Evolutionary conservation across 305 asterid genomes (phyloP).

Genomic region (Fraxinus ornus): DNA sequence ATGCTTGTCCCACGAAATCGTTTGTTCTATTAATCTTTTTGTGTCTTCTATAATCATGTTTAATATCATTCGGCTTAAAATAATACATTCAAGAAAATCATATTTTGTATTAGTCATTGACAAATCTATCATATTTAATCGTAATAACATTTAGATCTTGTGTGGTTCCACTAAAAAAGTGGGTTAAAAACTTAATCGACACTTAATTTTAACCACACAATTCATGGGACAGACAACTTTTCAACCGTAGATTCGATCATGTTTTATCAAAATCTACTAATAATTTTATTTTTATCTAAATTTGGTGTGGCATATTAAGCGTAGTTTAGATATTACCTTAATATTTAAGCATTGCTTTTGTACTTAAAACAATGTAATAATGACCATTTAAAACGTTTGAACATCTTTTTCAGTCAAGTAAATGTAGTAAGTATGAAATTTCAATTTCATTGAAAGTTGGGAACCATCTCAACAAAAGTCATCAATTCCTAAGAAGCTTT

Average conservation of each 20-base stretch:
- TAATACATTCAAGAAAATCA: constrained; percentile 9
- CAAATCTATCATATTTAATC: not conserved
- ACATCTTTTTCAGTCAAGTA: constrained; percentile 4
- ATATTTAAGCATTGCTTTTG: not conserved
- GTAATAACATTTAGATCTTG: not conserved
- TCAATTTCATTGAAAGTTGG: constrained; percentile 25
- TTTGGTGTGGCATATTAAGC: not conserved
- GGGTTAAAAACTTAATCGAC: not conserved
- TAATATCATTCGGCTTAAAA: not conserved
- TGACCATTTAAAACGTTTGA: constrained; percentile 5
- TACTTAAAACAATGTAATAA: not conserved
- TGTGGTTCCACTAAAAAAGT: not conserved
- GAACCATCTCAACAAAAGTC: constrained; percentile 19
- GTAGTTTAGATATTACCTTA: not conserved
- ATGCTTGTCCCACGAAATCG: not conserved
- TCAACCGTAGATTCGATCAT: not conserved
- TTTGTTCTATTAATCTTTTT: not conserved
- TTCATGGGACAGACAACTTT: not conserved
- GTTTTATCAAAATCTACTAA: not conserved
- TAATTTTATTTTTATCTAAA: not conserved
- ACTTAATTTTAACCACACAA: not conserved
- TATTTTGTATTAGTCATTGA: not conserved
- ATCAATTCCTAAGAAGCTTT: constrained; percentile 16
- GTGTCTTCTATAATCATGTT: not conserved
- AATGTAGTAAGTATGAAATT: not conserved